Base-by-base conservation (phyloP, 139 green algal species). In the Ostreobium quekettii region DNA sequence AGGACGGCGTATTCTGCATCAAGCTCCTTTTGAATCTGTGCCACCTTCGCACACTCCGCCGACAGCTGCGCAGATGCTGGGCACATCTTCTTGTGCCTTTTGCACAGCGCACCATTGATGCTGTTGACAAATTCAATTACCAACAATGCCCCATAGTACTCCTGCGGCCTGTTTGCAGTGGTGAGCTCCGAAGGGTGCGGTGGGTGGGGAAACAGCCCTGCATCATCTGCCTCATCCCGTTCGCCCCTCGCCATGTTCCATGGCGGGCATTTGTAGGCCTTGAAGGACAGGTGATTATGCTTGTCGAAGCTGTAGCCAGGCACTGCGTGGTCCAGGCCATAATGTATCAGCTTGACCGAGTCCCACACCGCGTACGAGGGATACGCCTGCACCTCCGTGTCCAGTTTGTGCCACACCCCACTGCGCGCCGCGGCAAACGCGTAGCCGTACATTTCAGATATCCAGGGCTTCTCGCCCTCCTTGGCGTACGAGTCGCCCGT, bases 391-490 rank as follows among this genome's bases (percentile, higher is more conserved):
- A 19, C 19, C 19, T 15, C 19, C 15, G 19, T 19, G 15, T 26
- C 19, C 46, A 53, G 15, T 53, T 80, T 77, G 78, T 96, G 90
- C 86, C 89, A 93, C 32, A 96, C 80, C 36, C 79, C 73, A 6
- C 75, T 71, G 65, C 85, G 83, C 1, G 89, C 75, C 22, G 73
- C 80, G 2, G 73, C 89, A 46, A 88, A 96, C 4, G 71, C 81
- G 73, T 96, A 96, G 31, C 89, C 89, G 65, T 93, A 93, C 88
- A 92, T 95, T 71, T 90, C 87, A 11, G 65, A 75, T 38, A 93
- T 92, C 87, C 87, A 94, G 36, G 86, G 85, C 76, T 90, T 89
- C 70, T 83, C 71, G 2, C 82, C 80, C 1, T 73, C 64, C 67
- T 85, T 79, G 7, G 66, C 15, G 46, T 53, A 26, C 15, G 15